These are phyloP conservation scores for Fragaria iinumae DNA, from an alignment of 306 rosid genomes.

Conservation along the genomic window DNA sequence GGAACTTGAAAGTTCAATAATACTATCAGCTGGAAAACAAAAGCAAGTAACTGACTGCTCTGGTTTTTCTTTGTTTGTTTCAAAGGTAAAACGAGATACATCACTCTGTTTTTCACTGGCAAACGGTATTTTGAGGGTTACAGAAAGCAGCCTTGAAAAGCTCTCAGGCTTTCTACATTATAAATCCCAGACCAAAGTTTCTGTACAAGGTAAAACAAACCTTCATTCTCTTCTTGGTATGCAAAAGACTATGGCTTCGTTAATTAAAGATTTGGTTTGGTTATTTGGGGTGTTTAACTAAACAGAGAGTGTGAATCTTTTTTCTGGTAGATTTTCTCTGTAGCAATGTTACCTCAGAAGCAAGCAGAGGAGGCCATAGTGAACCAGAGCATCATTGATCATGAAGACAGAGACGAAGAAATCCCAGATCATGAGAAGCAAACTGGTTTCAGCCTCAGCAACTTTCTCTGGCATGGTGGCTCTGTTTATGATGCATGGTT, in stretches of 20 bases:
- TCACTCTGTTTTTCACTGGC: slow-evolving; percentile 9
- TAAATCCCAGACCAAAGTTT: slow-evolving; percentile 19
- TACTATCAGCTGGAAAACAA: neutral
- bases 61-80: slow-evolving; percentile 19
- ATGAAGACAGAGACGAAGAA: slow-evolving; percentile 52
- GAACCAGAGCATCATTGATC: slow-evolving; percentile 41
- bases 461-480: slow-evolving; percentile 90
- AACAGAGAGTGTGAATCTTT: slow-evolving; percentile 7
- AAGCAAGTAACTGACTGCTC: neutral
- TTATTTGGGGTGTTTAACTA: neutral
- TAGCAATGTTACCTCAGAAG: slow-evolving; percentile 59
- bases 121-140: slow-evolving; percentile 8
- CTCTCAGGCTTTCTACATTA: slow-evolving; percentile 23
- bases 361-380: slow-evolving; percentile 72
- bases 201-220: slow-evolving; percentile 23
- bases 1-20: slow-evolving; percentile 7
- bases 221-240: slow-evolving; percentile 23
- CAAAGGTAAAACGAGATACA: slow-evolving; percentile 19
- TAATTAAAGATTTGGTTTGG: slow-evolving; percentile 8
- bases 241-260: neutral
- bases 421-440: slow-evolving; percentile 15
- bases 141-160: slow-evolving; percentile 21
- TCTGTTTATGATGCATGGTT: slow-evolving; percentile 97
- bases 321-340: slow-evolving; percentile 35
- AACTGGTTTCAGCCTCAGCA: slow-evolving; percentile 43